Conservation (phyloP, 176 grass and related monocot species). For the Carex parvula region DNA sequence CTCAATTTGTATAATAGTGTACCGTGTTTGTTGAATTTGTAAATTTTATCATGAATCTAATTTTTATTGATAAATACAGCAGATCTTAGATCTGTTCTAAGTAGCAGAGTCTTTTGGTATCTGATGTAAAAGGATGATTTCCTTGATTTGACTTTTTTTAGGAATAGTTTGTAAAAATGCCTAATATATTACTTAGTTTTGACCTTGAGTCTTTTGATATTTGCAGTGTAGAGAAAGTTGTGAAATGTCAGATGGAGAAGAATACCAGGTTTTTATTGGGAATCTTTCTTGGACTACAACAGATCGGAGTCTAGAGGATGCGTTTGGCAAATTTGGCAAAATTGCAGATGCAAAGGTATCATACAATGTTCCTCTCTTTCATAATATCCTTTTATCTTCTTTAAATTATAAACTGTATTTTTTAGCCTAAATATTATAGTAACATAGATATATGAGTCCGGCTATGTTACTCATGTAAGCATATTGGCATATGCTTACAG, state of each 20-base stretch:
- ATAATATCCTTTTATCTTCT: too few relatives aligned
- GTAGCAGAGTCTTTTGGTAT: neutral
- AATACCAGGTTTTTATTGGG: slow-evolving; percentile 86
- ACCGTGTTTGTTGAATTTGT: neutral
- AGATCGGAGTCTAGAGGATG: slow-evolving; percentile 63
- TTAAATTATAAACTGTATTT: neutral
- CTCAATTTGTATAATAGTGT: neutral
- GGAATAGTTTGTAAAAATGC: neutral
- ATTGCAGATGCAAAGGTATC: slow-evolving; percentile 83
- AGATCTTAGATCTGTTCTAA: neutral
- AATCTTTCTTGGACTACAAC: slow-evolving; percentile 87
- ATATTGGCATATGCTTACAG: too few relatives aligned
- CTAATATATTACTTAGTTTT: neutral
- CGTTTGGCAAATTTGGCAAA: slow-evolving; percentile 69
- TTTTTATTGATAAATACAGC: neutral
- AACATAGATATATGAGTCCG: neutral
- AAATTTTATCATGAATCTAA: neutral
- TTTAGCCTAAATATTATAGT: neutral
- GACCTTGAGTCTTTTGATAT: neutral
- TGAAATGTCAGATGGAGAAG: slow-evolving; percentile 44
- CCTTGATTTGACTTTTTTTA: neutral
- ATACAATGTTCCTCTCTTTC: neutral
- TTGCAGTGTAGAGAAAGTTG: neutral
- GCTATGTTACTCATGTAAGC: too few relatives aligned
- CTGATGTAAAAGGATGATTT: neutral